A percentile compares a stretch with the other conserved stretches of the same genome.
Conservation (phyloP, 192 early-diverging fungal species). For the Coemansia sp. region DNA sequence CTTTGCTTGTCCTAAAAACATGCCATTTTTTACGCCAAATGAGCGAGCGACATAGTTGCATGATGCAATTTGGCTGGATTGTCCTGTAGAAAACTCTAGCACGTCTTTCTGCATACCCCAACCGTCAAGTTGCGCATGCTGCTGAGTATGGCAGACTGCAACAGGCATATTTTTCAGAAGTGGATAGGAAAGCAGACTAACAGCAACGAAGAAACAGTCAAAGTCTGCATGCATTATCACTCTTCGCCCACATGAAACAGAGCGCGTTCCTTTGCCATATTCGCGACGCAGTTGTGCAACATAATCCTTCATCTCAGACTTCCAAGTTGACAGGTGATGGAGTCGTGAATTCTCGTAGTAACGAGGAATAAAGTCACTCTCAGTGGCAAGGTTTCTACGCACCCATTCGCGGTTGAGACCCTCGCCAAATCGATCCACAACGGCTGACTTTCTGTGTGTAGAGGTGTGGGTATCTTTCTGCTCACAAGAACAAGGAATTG, state of each 20-base stretch:
- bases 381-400: constrained; percentile 41
- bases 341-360: constrained; percentile 71
- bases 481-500: not conserved
- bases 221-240: constrained; percentile 84
- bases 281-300: constrained; percentile 27
- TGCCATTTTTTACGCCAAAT: constrained; percentile 77
- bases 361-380: constrained; percentile 59
- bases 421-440: constrained; percentile 39
- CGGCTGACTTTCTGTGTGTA: not conserved
- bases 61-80: constrained; percentile 70
- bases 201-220: constrained; percentile 94
- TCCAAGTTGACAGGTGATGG: constrained; percentile 79
- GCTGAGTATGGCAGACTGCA: constrained; percentile 64
- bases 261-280: not conserved
- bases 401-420: constrained; percentile 44
- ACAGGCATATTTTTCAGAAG: constrained; percentile 67
- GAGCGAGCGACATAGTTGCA: constrained; percentile 84
- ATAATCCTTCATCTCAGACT: constrained; percentile 71
- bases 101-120: not conserved
- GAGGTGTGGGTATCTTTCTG: not conserved
- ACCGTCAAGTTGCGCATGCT: constrained; percentile 16
- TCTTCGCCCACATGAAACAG: constrained; percentile 1
- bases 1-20: constrained; percentile 70
- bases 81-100: not conserved
- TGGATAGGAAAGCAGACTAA: constrained; percentile 68